Evolutionary conservation across 306 rosid species (phyloP), one percentile per base, ranked within the genome.

Genomic region (Dryas alaskensis): DNA sequence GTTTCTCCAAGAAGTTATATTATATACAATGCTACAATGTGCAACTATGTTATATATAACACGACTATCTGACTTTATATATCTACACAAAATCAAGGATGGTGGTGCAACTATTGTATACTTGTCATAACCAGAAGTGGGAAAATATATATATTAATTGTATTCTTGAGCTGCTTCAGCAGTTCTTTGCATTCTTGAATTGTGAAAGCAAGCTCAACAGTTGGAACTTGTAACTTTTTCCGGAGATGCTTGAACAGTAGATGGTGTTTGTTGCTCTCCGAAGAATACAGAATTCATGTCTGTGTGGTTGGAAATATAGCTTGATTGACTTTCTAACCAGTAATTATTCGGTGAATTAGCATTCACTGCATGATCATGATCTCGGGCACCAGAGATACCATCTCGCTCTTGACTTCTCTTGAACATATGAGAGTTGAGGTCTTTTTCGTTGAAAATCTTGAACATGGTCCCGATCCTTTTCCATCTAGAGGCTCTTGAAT

Each of bases 371-470:
- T 60, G 46, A 11, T 7, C 37, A 27, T 27, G 37, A 27, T 31
- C 65, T 31, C 43, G 17, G 12, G 5, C 45, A 13, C 19, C 4
- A 31, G 45, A 27, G 31, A 12, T 31, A 9, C 45, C 65, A 11
- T 31, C n/a, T 31, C 44, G 17, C 17, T 3, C 16, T 53, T 12
- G 17, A 69, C 62, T 17, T 8, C 39, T 80, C 64, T 44, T 86
- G 70, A 86, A 88, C 7, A 85, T 78, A 66, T 81, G 92, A 51
- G 62, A 60, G 17, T 52, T 69, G 50, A 58, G 48, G 64, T 88
- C 90, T 76, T 51, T 86, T 39, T 78, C 42, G 45, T 84, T 65
- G 45, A 80, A 88, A n/a, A 73, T 66, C 60, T 49, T 51, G 6
- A 63, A 37, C 49, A 83, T 14, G 43, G 71, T 27, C 12, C 78